phyloP scores from a whole-genome alignment of 129 eudicot species.

The Erigeron canadensis region DNA sequence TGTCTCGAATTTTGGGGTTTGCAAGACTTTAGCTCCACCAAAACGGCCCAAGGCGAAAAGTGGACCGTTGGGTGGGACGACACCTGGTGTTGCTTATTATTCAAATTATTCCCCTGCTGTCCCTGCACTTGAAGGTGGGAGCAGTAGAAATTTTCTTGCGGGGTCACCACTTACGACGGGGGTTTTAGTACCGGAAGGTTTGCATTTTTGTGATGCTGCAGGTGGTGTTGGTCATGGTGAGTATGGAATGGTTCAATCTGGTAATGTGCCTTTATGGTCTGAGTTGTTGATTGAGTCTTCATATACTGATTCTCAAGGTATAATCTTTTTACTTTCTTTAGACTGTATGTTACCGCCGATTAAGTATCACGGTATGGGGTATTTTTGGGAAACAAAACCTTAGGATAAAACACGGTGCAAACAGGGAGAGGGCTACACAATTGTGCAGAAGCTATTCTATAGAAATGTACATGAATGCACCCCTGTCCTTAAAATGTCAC shows the following conservation, averaged over 20 bases:
- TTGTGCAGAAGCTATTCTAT: no score
- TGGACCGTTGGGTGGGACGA: slow-evolving; percentile 72
- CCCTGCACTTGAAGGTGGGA: slow-evolving; percentile 53
- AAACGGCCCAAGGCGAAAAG: slow-evolving; percentile 78
- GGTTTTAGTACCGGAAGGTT: slow-evolving; percentile 60
- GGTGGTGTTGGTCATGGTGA: slow-evolving; percentile 28
- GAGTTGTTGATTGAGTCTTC: slow-evolving; percentile 55
- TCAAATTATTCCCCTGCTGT: slow-evolving; percentile 51
- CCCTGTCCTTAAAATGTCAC: no score
- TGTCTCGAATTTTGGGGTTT: slow-evolving; percentile 52
- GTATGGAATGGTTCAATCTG: slow-evolving; percentile 30
- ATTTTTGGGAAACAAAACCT: no score
- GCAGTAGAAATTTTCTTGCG: slow-evolving; percentile 43
- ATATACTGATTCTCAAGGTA: slow-evolving; percentile 63
- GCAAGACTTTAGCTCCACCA: slow-evolving; percentile 38
- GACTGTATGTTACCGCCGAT: no score
- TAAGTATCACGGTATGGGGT: no score
- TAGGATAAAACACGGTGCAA: no score
- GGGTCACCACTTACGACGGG: slow-evolving; percentile 71
- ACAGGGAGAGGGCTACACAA: no score
- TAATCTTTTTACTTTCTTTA: neutral
- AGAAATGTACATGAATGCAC: no score
- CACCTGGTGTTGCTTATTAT: slow-evolving; percentile 58
- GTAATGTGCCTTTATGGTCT: slow-evolving; percentile 38
- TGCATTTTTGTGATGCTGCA: slow-evolving; percentile 40